Percentiles rank a stretch among this genome's conserved stretches.
Conservation (phyloP, 1,139 yeast genomes). For the Pichia terricola region DNA sequence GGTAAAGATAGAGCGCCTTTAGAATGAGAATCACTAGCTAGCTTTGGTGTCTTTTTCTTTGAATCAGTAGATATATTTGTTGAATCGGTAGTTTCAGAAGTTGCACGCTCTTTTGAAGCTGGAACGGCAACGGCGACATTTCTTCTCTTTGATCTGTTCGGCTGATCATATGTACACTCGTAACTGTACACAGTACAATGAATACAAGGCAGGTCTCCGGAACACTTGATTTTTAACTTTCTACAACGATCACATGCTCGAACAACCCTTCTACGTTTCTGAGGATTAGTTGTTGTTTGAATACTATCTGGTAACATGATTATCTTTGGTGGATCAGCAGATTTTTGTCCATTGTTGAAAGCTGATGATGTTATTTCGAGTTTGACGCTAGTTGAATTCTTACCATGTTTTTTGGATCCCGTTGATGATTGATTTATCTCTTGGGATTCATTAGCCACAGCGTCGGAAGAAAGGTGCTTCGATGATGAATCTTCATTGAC, state of each 20-base stretch:
- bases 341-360: not conserved
- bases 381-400: not conserved
- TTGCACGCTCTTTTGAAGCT: not conserved
- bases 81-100: not conserved
- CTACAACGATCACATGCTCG: slow-evolving; percentile 72
- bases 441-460: no score
- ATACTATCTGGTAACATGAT: slow-evolving; percentile 18
- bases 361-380: slow-evolving; percentile 2
- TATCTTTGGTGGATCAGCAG: slow-evolving; percentile 18
- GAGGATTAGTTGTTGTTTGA: slow-evolving; percentile 9
- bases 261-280: slow-evolving; percentile 72
- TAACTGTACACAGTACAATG: slow-evolving; percentile 86
- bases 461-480: no score
- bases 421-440: not conserved
- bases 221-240: slow-evolving; percentile 76
- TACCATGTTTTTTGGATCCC: not conserved
- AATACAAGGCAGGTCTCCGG: slow-evolving; percentile 79
- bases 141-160: slow-evolving; percentile 24
- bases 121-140: not conserved
- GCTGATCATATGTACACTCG: slow-evolving; percentile 52
- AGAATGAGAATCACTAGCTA: not conserved
- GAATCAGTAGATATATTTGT: not conserved
- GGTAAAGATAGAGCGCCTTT: not conserved
- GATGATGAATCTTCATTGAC: no score
- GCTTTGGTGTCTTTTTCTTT: not conserved